Percentiles rank a stretch among this genome's conserved stretches.
Conservation (phyloP, 2,329 filamentous ascomycete genomes). For the Verticillium isaacii region DNA sequence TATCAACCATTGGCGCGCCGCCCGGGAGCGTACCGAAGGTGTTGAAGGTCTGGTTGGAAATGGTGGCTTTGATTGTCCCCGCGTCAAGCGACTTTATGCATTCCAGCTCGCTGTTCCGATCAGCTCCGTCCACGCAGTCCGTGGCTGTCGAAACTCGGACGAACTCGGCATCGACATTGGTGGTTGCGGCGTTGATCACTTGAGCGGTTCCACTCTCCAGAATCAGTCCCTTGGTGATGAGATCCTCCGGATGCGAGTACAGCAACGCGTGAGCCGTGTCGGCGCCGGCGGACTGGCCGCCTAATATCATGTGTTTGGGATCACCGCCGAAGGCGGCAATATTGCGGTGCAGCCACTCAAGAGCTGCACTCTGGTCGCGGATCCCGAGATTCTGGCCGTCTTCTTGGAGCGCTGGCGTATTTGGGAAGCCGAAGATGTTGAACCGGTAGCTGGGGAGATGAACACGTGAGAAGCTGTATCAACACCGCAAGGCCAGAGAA, state of each 20-base stretch:
- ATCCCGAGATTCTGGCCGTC: constrained; percentile 23
- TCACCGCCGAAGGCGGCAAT: constrained; percentile 30
- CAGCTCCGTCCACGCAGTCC: neutral
- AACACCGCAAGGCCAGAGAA: no score
- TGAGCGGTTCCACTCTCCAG: constrained; percentile 6
- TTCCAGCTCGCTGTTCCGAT: no score
- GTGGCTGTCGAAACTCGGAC: constrained; percentile 1
- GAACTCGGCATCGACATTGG: constrained; percentile 4
- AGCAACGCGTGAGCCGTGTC: neutral
- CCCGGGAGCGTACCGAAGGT: no score
- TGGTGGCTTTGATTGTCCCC: no score
- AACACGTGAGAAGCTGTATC: neutral
- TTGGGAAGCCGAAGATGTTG: constrained; percentile 24
- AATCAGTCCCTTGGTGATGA: constrained; percentile 1
- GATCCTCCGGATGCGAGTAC: constrained; percentile 1
- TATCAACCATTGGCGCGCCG: no score
- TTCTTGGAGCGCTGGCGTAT: constrained; percentile 21
- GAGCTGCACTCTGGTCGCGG: constrained; percentile 26
- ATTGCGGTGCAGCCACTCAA: constrained; percentile 29
- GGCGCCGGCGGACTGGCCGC: constrained; percentile 1
- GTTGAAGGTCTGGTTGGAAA: no score
- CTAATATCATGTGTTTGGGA: constrained; percentile 14
- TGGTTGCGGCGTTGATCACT: neutral
- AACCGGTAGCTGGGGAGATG: constrained; percentile 19
- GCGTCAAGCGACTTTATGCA: no score